Evolutionary conservation across 345 rosid genomes (phyloP).

Genomic region (Trapa incisa): DNA sequence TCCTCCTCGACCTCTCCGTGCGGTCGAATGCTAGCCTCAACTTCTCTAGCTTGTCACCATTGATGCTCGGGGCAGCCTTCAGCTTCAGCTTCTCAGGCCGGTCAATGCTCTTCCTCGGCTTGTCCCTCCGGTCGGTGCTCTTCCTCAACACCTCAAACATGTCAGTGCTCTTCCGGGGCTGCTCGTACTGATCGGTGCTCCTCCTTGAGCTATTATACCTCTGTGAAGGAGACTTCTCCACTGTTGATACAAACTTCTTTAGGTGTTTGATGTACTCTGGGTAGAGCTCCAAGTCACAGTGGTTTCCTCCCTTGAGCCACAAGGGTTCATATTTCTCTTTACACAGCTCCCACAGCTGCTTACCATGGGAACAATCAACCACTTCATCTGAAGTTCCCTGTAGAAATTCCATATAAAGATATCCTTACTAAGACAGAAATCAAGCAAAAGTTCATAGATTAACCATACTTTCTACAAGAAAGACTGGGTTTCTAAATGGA

Average conservation of each 20-base stretch:
- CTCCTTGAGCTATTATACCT: conserved; percentile 45
- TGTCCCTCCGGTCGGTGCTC: conserved; percentile 64
- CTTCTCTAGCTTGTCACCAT: conserved; percentile 41
- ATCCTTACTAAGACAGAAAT: no score
- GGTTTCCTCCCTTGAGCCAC: conserved; percentile 94
- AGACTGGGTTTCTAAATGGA: not conserved
- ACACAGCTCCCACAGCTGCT: conserved; percentile 87
- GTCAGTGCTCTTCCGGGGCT: conserved; percentile 24
- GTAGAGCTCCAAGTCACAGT: conserved; percentile 71
- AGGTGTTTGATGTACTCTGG: conserved; percentile 89
- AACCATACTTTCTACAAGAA: not conserved
- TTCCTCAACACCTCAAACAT: no score
- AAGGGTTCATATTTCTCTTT: conserved; percentile 88
- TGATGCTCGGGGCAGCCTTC: conserved; percentile 32
- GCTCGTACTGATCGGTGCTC: conserved; percentile 48
- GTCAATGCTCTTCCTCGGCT: conserved; percentile 79
- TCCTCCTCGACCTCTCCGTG: conserved; percentile 68
- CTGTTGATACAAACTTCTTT: conserved; percentile 76
- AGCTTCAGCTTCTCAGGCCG: conserved; percentile 35
- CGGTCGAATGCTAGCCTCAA: conserved; percentile 48
- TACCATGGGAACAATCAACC: conserved; percentile 90
- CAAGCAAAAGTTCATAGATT: no score
- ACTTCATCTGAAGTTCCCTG: conserved; percentile 98
- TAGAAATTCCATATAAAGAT: not conserved
- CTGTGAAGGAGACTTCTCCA: conserved; percentile 70